Base-by-base conservation (phyloP, 1,139 yeast genomes). In the Zygoascus hellenicus region DNA sequence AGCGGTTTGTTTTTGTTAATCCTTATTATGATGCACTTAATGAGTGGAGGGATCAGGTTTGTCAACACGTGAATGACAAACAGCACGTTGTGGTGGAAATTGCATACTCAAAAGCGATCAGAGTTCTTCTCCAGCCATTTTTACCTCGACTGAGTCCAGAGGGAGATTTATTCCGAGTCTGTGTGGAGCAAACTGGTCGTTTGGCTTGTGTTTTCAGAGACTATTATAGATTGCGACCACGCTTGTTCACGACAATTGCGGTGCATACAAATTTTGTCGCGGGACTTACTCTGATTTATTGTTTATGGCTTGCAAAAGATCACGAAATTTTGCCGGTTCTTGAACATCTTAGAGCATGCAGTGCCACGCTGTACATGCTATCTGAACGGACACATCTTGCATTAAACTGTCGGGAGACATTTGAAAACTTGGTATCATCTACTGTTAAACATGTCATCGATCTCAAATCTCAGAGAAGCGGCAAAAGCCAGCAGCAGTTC, bases 171-270 rank as follows among this genome's bases (percentile, higher is more conserved):
- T 78, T 79, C 56, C 70, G 71, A 47, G 81, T 77, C 60, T 78
- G 83, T 59, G 83, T 78, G 56, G 77, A 79, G 2, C 82, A 81
- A 34, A 81, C 83, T 2, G 83, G 83, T 36, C 80, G 77, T 56
- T 75, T 79, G 38, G 77, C 83, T 58, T 80, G 75, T 54, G 65
- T 77, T 13, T 76, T 77, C 58, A 75, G 78, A 54, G 77, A 75
- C 9, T 78, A 76, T 58, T 81, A 77, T 59, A 78, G 77, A 52
- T 76, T 74, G 54, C 76, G 81, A 0, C 76, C 73, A 2, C 66
- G 66, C 48, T 83, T 83, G 1, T 81, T 76, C 58, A 77, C 83
- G 0, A 77, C 80, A 0, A 72, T 80, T 34, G 79, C 82, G 7
- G 77, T 78, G 42, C 83, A 79, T 58, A 76, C 81, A 0, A 77